phyloP scores from a whole-genome alignment of 2,329 filamentous ascomycete genomes.

The Fusarium sp. region DNA sequence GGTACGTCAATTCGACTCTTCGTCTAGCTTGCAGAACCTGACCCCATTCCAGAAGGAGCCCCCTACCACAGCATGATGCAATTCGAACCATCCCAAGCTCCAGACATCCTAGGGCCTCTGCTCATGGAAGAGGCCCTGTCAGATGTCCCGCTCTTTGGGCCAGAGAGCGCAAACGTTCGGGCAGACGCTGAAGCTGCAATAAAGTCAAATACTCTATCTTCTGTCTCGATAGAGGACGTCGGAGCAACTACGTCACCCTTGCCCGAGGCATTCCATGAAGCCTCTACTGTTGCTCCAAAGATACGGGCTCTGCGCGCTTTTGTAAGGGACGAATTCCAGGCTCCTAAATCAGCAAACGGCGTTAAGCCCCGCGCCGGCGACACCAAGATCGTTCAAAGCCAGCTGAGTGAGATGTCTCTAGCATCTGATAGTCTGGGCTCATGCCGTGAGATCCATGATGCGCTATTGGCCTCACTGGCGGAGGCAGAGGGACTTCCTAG shows the following conservation, averaged over 20 bases:
- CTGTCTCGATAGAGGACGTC: constrained; percentile 52
- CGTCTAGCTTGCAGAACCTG: constrained; percentile 16
- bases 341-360: constrained; percentile 37
- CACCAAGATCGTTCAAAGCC: constrained; percentile 46
- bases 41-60: constrained; percentile 56
- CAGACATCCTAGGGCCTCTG: constrained; percentile 66
- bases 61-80: constrained; percentile 69
- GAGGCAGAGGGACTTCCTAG: constrained; percentile 61
- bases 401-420: constrained; percentile 53
- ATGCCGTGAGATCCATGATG: constrained; percentile 70
- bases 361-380: constrained; percentile 43
- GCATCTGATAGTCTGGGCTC: constrained; percentile 57
- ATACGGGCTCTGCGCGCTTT: constrained; percentile 60
- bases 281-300: constrained; percentile 61
- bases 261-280: constrained; percentile 57
- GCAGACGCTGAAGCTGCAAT: constrained; percentile 58
- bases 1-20: constrained; percentile 51
- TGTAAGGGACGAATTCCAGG: constrained; percentile 47
- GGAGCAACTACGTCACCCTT: constrained; percentile 52
- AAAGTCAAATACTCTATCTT: constrained; percentile 49
- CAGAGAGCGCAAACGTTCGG: constrained; percentile 58
- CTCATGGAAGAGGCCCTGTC: constrained; percentile 66
- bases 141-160: constrained; percentile 69
- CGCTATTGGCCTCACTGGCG: constrained; percentile 60
- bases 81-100: constrained; percentile 67